These are phyloP conservation scores for Zygosaccharomyces lentus DNA, from an alignment of 805 yeast species.

Conservation along the genomic window DNA sequence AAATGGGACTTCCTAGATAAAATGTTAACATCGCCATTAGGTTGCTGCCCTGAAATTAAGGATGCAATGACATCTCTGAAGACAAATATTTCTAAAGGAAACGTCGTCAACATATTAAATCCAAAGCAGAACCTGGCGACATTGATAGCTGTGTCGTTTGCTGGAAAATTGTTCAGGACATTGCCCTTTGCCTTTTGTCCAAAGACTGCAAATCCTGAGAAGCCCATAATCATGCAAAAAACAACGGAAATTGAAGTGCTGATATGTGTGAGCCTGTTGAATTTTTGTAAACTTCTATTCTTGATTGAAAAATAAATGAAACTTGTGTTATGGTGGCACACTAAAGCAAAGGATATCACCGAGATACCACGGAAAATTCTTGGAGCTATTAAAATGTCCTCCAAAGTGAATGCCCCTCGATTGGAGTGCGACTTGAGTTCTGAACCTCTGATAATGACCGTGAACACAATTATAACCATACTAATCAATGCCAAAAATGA, in stretches of 20 bases:
- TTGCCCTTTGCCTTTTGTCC: constrained; percentile 81
- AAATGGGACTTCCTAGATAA: constrained; percentile 51
- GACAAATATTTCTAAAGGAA: constrained; percentile 87
- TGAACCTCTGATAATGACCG: constrained; percentile 75
- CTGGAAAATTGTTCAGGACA: constrained; percentile 79
- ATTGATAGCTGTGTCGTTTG: constrained; percentile 68
- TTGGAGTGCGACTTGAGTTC: constrained; percentile 43
- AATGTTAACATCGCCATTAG: constrained; percentile 35
- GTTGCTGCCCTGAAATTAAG: constrained; percentile 8
- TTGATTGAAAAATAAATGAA: constrained; percentile 81
- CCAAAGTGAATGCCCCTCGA: constrained; percentile 41
- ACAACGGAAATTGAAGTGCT: constrained; percentile 78
- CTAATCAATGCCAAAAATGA: constrained; percentile 81
- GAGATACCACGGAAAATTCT: constrained; percentile 84
- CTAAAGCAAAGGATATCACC: constrained; percentile 93
- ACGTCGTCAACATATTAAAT: constrained; percentile 85
- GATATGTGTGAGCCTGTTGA: constrained; percentile 73
- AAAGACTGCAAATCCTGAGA: constrained; percentile 72
- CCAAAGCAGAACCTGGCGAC: constrained; percentile 90
- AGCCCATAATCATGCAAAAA: constrained; percentile 73
- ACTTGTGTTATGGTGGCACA: constrained; percentile 91
- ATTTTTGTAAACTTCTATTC: constrained; percentile 70
- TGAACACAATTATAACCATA: constrained; percentile 71
- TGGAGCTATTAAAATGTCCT: constrained; percentile 51
- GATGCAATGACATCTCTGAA: constrained; percentile 83